Percentiles rank a stretch among this genome's conserved stretches.
Conservation (phyloP, 306 rosid genomes). For the Elaeagnus macrophylla region DNA sequence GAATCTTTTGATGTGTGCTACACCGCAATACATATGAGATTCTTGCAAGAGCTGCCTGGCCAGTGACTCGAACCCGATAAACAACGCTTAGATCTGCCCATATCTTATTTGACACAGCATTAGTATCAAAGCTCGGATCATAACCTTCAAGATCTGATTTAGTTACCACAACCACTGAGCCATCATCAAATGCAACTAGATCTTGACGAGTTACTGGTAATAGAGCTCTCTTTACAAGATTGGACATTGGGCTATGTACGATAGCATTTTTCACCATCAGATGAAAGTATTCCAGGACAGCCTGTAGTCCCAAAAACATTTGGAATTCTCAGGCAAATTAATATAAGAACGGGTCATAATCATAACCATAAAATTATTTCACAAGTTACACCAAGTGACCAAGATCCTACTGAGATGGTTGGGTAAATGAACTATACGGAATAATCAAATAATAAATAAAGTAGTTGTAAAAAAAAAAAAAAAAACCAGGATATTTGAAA, state of each 20-base stretch:
- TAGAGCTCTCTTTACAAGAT: slow-evolving; percentile 27
- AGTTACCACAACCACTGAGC: slow-evolving; percentile 70
- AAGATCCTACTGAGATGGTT: too few species aligned
- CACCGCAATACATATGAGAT: slow-evolving; percentile 84
- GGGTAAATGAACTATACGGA: too few species aligned
- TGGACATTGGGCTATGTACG: slow-evolving; percentile 22
- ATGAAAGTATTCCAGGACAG: slow-evolving; percentile 65
- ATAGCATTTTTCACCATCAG: slow-evolving; percentile 41
- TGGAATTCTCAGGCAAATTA: not conserved
- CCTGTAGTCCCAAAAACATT: slow-evolving; percentile 38
- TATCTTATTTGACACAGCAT: slow-evolving; percentile 35
- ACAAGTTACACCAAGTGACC: too few species aligned
- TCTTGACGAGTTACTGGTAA: slow-evolving; percentile 29
- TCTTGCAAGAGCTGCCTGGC: slow-evolving; percentile 77
- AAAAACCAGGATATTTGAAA: not conserved
- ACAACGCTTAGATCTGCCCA: slow-evolving; percentile 87
- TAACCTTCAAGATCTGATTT: slow-evolving; percentile 87
- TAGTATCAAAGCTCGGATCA: slow-evolving; percentile 35
- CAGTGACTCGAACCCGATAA: slow-evolving; percentile 65
- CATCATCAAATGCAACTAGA: slow-evolving; percentile 58
- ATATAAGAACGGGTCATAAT: too few species aligned
- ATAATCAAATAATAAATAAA: too few species aligned
- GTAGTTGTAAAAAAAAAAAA: too few species aligned
- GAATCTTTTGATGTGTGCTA: slow-evolving; percentile 36
- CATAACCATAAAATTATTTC: too few species aligned